Conservation (phyloP, 768 basidiomycete species). For the Russula emetica region DNA sequence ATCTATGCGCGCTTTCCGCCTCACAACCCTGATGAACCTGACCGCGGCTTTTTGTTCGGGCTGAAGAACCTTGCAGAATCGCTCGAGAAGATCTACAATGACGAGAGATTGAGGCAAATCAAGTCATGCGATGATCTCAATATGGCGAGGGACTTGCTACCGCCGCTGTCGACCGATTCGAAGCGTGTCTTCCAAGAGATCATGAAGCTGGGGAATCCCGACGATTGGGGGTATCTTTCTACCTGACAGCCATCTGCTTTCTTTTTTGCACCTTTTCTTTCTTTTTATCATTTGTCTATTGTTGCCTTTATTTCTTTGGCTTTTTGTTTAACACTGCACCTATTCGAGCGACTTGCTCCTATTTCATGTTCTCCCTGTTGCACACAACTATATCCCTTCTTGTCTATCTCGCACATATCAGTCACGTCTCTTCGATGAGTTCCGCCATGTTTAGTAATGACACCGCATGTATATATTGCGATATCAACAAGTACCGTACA, state of each 20-base stretch:
- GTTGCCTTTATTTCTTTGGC: constrained; percentile 8
- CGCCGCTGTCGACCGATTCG: constrained; percentile 63
- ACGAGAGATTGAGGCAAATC: constrained; percentile 68
- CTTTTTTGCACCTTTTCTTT: neutral
- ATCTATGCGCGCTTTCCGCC: constrained; percentile 93
- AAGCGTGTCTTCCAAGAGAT: constrained; percentile 78
- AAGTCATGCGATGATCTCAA: constrained; percentile 54
- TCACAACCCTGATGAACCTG: constrained; percentile 82
- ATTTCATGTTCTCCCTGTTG: constrained; percentile 18
- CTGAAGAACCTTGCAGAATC: constrained; percentile 73
- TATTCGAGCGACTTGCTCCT: constrained; percentile 16
- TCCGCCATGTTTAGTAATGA: constrained; percentile 14
- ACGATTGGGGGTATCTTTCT: constrained; percentile 74
- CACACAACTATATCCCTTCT: constrained; percentile 16
- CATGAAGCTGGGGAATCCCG: constrained; percentile 54
- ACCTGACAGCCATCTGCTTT: constrained; percentile 40
- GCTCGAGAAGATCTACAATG: constrained; percentile 82
- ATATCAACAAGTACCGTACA: constrained; percentile 20
- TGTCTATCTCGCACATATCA: constrained; percentile 10
- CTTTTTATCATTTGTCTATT: constrained; percentile 16
- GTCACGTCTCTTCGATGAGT: constrained; percentile 4
- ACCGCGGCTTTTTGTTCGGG: constrained; percentile 92
- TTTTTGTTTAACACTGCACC: constrained; percentile 7
- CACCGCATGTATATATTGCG: constrained; percentile 18
- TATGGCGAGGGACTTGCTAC: constrained; percentile 47